Conservation (phyloP, 2,329 filamentous ascomycete genomes). For the Achaetomium macrosporum region DNA sequence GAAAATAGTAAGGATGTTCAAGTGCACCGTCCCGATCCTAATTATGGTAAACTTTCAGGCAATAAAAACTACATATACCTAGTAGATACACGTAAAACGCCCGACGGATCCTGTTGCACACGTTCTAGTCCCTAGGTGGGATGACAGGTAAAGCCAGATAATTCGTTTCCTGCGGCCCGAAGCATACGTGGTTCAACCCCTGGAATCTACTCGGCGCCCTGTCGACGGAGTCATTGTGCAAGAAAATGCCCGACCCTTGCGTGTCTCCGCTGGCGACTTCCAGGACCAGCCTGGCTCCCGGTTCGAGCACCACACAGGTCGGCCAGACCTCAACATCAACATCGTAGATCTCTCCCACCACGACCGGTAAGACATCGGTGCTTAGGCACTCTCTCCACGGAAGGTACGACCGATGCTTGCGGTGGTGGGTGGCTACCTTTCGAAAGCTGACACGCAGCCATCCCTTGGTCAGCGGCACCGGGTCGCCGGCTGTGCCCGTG, state of each 20-base stretch:
- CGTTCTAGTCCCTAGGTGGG: constrained; percentile 31
- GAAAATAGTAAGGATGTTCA: no score
- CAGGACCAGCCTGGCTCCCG: constrained; percentile 47
- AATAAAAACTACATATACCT: no score
- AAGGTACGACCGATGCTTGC: constrained; percentile 47
- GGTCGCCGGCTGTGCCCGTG: constrained; percentile 60
- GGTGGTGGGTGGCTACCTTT: constrained; percentile 45
- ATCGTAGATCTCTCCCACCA: constrained; percentile 48
- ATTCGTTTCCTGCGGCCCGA: constrained; percentile 43
- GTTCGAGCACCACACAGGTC: constrained; percentile 49
- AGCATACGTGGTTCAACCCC: constrained; percentile 49
- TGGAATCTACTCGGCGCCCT: constrained; percentile 39
- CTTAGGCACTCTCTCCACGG: constrained; percentile 55
- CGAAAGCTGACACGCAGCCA: constrained; percentile 56
- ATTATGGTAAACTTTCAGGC: no score
- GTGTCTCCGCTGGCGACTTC: constrained; percentile 54
- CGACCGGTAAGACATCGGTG: constrained; percentile 50
- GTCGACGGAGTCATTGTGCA: constrained; percentile 45
- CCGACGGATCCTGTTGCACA: no score
- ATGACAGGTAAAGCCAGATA: constrained; percentile 50
- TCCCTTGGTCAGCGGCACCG: constrained; percentile 57
- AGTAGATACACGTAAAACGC: no score
- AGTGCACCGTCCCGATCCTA: no score
- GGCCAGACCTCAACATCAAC: constrained; percentile 59
- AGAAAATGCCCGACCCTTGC: constrained; percentile 53